A percentile compares a stretch with the other conserved stretches of the same genome.
These are phyloP conservation scores for Stramenopiles sp. DNA, from an alignment of 352 stramenopile species.

Conservation along the genomic window DNA sequence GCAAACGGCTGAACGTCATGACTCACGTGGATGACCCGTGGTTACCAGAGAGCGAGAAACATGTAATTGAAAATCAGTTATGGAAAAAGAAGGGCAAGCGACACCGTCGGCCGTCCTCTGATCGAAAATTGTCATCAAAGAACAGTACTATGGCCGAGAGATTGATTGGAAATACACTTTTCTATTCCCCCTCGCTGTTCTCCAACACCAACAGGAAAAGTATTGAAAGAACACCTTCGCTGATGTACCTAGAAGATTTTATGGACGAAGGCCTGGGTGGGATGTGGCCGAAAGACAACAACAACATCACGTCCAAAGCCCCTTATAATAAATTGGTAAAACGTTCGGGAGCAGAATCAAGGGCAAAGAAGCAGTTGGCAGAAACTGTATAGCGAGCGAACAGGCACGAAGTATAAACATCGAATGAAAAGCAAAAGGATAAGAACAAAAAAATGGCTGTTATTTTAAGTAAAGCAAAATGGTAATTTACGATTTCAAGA, in stretches of 20 bases:
- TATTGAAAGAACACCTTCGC: not conserved
- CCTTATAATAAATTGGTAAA: no score
- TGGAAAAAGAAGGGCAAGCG: not conserved
- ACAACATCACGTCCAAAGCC: no score
- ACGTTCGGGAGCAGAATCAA: no score
- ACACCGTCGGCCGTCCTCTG: not conserved
- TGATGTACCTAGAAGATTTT: not conserved
- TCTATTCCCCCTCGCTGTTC: not conserved
- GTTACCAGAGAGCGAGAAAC: not conserved
- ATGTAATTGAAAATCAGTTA: not conserved
- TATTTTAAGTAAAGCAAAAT: no score
- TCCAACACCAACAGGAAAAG: constrained; percentile 4
- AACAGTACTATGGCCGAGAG: not conserved
- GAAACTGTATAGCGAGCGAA: no score
- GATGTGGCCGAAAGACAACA: no score
- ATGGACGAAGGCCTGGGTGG: not conserved
- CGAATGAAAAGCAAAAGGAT: no score
- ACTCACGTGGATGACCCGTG: not conserved
- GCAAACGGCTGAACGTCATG: not conserved
- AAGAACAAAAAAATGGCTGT: no score
- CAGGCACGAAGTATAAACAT: no score
- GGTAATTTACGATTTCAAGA: no score
- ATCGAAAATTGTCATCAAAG: not conserved
- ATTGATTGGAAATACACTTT: not conserved
- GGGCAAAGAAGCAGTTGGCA: no score